A percentile compares a stretch with the other conserved stretches of the same genome.
Conservation (phyloP, 495 filamentous ascomycete genomes). For the Tuber indicum region DNA sequence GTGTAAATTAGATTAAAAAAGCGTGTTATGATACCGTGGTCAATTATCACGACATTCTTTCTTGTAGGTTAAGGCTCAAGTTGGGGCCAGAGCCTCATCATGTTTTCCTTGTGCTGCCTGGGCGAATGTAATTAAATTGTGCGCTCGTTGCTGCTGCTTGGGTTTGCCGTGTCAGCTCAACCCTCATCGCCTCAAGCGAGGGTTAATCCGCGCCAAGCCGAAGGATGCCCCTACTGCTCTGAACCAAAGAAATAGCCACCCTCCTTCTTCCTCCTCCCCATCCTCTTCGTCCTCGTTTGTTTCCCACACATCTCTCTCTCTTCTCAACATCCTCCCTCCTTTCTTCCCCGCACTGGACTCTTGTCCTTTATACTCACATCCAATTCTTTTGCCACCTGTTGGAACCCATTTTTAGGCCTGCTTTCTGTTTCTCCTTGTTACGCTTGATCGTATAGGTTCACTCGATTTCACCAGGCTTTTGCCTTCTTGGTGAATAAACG, state of each 20-base stretch:
- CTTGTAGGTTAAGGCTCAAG: not conserved
- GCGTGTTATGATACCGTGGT: not conserved
- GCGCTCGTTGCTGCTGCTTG: not conserved
- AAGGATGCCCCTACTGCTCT: not conserved
- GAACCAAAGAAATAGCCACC: not conserved
- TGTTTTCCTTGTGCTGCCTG: not conserved
- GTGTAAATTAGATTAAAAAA: not conserved
- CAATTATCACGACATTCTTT: not conserved
- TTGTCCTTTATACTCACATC: slow-evolving; percentile 4
- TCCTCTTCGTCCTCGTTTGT: slow-evolving; percentile 15
- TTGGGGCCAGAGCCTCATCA: not conserved
- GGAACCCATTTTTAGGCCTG: not conserved
- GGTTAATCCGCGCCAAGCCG: slow-evolving; percentile 4
- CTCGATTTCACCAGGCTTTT: not conserved
- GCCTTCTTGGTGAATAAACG: slow-evolving; percentile 13
- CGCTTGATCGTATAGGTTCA: not conserved
- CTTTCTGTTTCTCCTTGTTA: not conserved
- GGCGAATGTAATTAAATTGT: not conserved
- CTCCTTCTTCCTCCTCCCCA: not conserved
- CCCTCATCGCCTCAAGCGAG: not conserved
- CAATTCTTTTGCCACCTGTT: not conserved
- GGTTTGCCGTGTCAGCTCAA: not conserved
- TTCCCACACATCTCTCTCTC: slow-evolving; percentile 15
- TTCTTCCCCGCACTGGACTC: slow-evolving; percentile 9
- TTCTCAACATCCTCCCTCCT: slow-evolving; percentile 11